A percentile compares a stretch with the other conserved stretches of the same genome.
Evolutionary conservation across 805 yeast species (phyloP).

Genomic region (Wickerhamiella allomyrinae): DNA sequence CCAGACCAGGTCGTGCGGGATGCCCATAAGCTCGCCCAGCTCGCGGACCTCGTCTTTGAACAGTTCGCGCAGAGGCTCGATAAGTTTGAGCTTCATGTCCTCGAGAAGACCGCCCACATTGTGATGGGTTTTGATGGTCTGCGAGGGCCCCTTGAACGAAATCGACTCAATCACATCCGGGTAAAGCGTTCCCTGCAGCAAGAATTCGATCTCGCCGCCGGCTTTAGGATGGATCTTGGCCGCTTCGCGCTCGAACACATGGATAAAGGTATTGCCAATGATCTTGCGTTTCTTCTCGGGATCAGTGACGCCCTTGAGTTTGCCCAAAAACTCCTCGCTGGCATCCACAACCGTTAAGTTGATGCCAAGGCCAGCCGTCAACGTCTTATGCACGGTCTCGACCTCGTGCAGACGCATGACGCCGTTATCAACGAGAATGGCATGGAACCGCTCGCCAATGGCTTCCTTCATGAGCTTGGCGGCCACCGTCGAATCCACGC

Average conservation of each 20-base stretch:
- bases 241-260: slow-evolving; percentile 93
- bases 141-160: slow-evolving; percentile 98
- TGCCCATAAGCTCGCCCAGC: slow-evolving; percentile 86
- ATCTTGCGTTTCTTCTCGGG: slow-evolving; percentile 98
- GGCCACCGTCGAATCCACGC: slow-evolving; percentile 98
- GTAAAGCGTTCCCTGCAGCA: slow-evolving; percentile 93
- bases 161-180: slow-evolving; percentile 98
- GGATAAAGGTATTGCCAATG: slow-evolving; percentile 95
- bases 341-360: slow-evolving; percentile 93
- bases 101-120: slow-evolving; percentile 97
- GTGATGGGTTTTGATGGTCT: slow-evolving; percentile 98
- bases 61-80: slow-evolving; percentile 96
- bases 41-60: slow-evolving; percentile 98
- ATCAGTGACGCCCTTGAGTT: slow-evolving; percentile 87
- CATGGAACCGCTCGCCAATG: slow-evolving; percentile 97
- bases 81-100: slow-evolving; percentile 94
- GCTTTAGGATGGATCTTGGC: slow-evolving; percentile 69
- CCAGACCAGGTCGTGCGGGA: slow-evolving; percentile 95
- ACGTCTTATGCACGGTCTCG: slow-evolving; percentile 69
- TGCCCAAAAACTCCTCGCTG: slow-evolving; percentile 68
- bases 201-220: slow-evolving; percentile 75
- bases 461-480: slow-evolving; percentile 97
- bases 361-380: slow-evolving; percentile 87
- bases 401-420: slow-evolving; percentile 94
- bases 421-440: slow-evolving; percentile 95